phyloP scores from a whole-genome alignment of 495 filamentous ascomycete genomes.

The Podospora didyma region DNA sequence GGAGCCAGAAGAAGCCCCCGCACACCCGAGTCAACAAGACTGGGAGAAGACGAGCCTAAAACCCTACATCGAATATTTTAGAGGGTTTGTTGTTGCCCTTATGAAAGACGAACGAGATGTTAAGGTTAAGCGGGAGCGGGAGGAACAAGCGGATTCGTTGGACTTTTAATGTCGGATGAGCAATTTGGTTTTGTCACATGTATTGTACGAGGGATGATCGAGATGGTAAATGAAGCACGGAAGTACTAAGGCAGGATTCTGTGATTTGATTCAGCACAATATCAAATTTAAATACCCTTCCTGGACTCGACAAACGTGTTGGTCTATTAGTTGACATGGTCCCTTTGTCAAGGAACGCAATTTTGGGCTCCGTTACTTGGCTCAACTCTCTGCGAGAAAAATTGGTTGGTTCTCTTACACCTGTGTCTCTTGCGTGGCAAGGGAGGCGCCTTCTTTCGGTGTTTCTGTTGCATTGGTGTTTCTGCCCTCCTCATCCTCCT shows the following conservation, averaged over 20 bases:
- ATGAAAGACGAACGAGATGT: conserved; percentile 75
- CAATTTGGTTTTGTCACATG: neutral
- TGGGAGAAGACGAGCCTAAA: conserved; percentile 96
- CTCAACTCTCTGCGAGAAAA: too few species aligned
- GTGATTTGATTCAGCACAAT: neutral
- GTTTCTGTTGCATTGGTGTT: neutral
- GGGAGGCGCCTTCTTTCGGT: too few species aligned
- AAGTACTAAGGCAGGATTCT: neutral
- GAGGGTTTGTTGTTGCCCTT: conserved; percentile 68
- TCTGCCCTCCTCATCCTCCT: neutral
- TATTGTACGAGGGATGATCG: neutral
- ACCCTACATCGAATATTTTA: conserved; percentile 88
- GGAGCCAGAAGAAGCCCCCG: conserved; percentile 32
- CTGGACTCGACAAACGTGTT: too few species aligned
- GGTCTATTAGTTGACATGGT: too few species aligned
- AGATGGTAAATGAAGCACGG: neutral
- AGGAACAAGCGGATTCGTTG: conserved; percentile 32
- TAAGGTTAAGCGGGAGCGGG: conserved; percentile 68
- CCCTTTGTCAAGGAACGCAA: too few species aligned
- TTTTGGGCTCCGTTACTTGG: too few species aligned
- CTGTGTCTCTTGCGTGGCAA: too few species aligned
- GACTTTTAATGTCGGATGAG: conserved; percentile 3
- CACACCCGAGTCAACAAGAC: conserved; percentile 56
- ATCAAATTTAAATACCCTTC: too few species aligned
- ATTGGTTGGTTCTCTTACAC: too few species aligned